Evolutionary conservation across 371 early-diverging fungal species (phyloP), one percentile per base, ranked within the genome.

Genomic region (Globomyces sp.): DNA sequence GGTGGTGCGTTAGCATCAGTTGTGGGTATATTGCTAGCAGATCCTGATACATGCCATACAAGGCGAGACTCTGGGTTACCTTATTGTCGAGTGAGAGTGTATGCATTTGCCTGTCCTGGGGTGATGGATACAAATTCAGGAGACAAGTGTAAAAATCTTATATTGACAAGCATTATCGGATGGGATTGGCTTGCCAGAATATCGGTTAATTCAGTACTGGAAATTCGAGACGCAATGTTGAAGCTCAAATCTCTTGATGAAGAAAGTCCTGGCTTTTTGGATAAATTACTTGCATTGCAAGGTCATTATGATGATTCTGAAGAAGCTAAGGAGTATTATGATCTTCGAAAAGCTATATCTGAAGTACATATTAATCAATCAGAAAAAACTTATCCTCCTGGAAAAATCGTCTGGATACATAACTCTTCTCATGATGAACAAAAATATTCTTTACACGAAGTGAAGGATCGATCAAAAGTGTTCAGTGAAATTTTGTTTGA

Each of bases 1-100:
- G 79, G 79, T 10, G 77, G 73, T 9, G 79, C 73, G 2, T 55
- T 79, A 6, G 77, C 75, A 4, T 36, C 68, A 8, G 58, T 77
- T 8, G 68, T 79, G 40, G 64, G 73, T 5, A 24, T 24, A 24
- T 57, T 77, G 8, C 48, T 67, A 2, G 68, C 68, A 11, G 73
- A 76, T 42, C 53, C 67, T 1, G 4, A 11, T 13, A 74, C 74
- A 13, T 68, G 71, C 24, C 9, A 37, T 24, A 68, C 70, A 34
- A 34, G 24, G 3, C 37, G 61, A 3, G 11, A 4, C 3, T 39
- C 46, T 36, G 74, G 76, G 10, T 63, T 76, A 2, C 60, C 74
- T 11, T 64, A 68, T 8, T 66, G 63, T 41, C n/a, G 34, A 45
- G 44, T 71, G 10, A 70, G 65, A n/a, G 72, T 75, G 57, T 76